Evolutionary conservation across 2,329 filamentous ascomycete species (phyloP).

Genomic region (Xylariaceae sp.): DNA sequence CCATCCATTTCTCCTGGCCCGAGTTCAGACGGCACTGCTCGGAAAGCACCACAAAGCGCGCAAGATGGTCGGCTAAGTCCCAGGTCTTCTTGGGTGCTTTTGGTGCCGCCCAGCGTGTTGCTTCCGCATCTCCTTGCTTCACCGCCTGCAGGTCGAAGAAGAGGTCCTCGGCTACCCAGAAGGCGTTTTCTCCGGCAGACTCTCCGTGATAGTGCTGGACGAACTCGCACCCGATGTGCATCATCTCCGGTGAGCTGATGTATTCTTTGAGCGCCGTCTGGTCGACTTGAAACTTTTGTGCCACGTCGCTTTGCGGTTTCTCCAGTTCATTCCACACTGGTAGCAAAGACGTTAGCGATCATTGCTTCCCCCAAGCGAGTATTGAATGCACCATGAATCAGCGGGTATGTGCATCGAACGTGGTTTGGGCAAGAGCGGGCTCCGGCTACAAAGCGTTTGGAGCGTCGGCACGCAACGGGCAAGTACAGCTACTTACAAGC

Average conservation of each 20-base stretch:
- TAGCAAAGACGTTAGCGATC: conserved; percentile 5
- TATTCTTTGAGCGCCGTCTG: conserved; percentile 25
- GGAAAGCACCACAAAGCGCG: conserved; percentile 26
- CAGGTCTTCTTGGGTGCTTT: conserved; percentile 19
- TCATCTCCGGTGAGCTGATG: conserved; percentile 22
- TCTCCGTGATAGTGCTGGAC: conserved; percentile 16
- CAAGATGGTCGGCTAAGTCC: conserved; percentile 25
- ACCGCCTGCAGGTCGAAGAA: conserved; percentile 27
- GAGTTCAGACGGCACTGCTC: conserved; percentile 20
- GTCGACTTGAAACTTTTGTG: conserved; percentile 18
- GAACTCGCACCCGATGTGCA: conserved; percentile 25
- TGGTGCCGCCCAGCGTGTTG: conserved; percentile 16
- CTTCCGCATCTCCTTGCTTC: conserved; percentile 23
- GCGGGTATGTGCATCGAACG: too few species aligned
- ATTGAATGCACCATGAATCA: background rate
- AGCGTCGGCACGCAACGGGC: background rate
- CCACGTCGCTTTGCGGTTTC: conserved; percentile 17
- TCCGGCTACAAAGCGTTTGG: too few species aligned
- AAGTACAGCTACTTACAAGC: conserved; percentile 9
- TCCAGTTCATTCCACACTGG: conserved; percentile 23
- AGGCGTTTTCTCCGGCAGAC: conserved; percentile 14
- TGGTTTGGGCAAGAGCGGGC: too few species aligned
- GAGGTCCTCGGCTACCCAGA: conserved; percentile 25
- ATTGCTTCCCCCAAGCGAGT: background rate
- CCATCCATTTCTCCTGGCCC: conserved; percentile 20